Evolutionary conservation across 208 protist species (phyloP).

Genomic region (Herpetomonas tarakana): DNA sequence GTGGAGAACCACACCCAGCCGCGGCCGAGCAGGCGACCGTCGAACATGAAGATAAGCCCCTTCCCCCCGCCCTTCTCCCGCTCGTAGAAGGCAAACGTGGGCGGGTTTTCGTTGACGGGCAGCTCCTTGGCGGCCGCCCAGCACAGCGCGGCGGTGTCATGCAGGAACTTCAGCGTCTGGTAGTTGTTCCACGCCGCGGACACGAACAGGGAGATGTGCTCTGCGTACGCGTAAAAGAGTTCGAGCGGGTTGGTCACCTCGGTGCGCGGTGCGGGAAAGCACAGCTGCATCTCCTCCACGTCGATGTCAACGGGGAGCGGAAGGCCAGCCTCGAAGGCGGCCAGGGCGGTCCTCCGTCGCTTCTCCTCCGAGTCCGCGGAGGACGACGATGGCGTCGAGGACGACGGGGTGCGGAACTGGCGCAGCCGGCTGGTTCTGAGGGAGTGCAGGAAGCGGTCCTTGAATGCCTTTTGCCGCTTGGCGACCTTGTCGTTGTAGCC

Average conservation of each 20-base stretch:
- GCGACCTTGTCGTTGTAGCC: not conserved
- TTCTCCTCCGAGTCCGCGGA: not conserved
- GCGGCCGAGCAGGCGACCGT: constrained; percentile 34
- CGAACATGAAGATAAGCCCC: constrained; percentile 32
- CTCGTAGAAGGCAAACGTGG: constrained; percentile 27
- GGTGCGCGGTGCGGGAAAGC: not conserved
- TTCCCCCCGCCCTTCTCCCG: constrained; percentile 25
- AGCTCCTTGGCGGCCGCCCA: constrained; percentile 25
- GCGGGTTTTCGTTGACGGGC: constrained; percentile 16
- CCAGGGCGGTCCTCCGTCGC: too few relatives aligned
- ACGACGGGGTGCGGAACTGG: constrained; percentile 2
- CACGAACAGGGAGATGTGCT: constrained; percentile 22
- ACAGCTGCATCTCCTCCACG: not conserved
- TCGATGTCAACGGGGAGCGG: not conserved
- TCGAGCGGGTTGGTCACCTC: constrained; percentile 14
- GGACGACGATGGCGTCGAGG: not conserved
- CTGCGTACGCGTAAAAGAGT: constrained; percentile 35
- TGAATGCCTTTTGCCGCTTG: not conserved
- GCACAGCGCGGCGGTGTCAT: constrained; percentile 43
- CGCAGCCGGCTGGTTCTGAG: not conserved
- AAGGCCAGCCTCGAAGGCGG: not conserved
- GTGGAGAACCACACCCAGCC: constrained; percentile 36
- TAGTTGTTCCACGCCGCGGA: constrained; percentile 63
- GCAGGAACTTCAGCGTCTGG: constrained; percentile 64
- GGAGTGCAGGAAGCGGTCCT: not conserved